Evolutionary conservation across 169 alveolate genomes (phyloP), one percentile per base, ranked within the genome.

Genomic region (Eimeria praecox): DNA sequence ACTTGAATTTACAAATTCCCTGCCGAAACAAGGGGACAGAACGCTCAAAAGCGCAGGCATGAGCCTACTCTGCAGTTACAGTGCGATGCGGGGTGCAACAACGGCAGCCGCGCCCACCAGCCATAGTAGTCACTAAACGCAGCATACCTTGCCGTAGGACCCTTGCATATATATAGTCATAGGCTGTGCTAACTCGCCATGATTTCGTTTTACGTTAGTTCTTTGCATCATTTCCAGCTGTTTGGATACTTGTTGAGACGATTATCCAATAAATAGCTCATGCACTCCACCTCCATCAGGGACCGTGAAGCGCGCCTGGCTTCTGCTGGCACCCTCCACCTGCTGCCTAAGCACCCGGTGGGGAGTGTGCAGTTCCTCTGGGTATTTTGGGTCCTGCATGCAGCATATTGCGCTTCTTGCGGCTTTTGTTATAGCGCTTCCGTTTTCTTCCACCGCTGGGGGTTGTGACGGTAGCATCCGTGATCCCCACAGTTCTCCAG

Each of bases 31-130:
- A 83, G 44, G 91, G 77, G 83, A 38, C 46, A 3, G 82, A 71
- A 46, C 82, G 93, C 66, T 62, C 59, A 59, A 40, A 40, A 54
- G 56, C 93, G 42, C 82, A n/a, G 59, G 83, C 66, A 10, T 38
- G 14, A 35, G 73, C 66, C 93, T 42, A 44, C 93, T 62, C 77
- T n/a, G 91, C 91, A 33, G 93, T 30, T 49, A 18, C 82, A 87
- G 93, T 87, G 93, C 82, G 93, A 62, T 87, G 71, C 91, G 80
- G 80, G 93, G 93, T 87, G 93, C 93, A 87, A 87, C 93, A 87
- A 46, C 83, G 82, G 93, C 83, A 46, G 93, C 83, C 93, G 93
- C 80, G 93, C 82, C 93, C 82, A 87, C 93, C 93, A 83, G 91
- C 91, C 91, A 83, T 83, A 54, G 83, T 73, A 73, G 83, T 73